phyloP scores from a whole-genome alignment of 225 moss, liverwort and hornwort species.

The Sphagnum contortum region DNA sequence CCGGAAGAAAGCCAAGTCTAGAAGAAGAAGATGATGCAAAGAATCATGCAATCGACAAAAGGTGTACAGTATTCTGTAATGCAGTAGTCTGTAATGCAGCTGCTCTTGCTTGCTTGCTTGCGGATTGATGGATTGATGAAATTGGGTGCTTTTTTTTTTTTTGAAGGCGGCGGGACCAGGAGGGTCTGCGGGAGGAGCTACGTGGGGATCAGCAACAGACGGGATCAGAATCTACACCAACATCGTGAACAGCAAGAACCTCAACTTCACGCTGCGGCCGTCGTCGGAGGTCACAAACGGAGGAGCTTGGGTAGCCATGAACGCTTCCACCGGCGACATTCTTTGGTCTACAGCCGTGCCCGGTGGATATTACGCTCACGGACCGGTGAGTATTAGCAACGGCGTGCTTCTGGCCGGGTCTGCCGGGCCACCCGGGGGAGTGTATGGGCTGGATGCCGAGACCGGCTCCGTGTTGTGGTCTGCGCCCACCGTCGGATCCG shows the following conservation, averaged over 20 bases:
- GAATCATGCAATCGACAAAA: no score
- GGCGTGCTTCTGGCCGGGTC: slow-evolving; percentile 1
- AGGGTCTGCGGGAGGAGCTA: slow-evolving; percentile 5
- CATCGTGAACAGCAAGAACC: slow-evolving; percentile 2
- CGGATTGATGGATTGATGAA: not conserved
- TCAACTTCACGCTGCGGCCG: slow-evolving; percentile 1
- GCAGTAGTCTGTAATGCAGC: not conserved
- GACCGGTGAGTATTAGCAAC: slow-evolving; percentile 7
- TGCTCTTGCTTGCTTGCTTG: not conserved
- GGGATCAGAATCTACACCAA: slow-evolving; percentile 4
- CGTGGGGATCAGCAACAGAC: slow-evolving; percentile 16
- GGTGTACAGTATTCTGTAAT: not conserved
- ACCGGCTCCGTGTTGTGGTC: slow-evolving; percentile 2
- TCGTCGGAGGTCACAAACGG: not conserved
- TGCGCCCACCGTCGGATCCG: not conserved
- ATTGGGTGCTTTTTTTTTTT: not conserved
- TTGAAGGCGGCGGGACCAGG: slow-evolving; percentile 8
- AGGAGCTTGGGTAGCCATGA: slow-evolving; percentile 29
- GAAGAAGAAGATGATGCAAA: no score
- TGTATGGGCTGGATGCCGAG: slow-evolving; percentile 6
- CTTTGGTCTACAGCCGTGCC: slow-evolving; percentile 21
- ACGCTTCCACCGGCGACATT: slow-evolving; percentile 10
- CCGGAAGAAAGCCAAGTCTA: no score
- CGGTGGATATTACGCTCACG: not conserved
- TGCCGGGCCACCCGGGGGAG: slow-evolving; percentile 1